Base-by-base conservation (phyloP, 2,329 filamentous ascomycete species). In the Penicillium freii region DNA sequence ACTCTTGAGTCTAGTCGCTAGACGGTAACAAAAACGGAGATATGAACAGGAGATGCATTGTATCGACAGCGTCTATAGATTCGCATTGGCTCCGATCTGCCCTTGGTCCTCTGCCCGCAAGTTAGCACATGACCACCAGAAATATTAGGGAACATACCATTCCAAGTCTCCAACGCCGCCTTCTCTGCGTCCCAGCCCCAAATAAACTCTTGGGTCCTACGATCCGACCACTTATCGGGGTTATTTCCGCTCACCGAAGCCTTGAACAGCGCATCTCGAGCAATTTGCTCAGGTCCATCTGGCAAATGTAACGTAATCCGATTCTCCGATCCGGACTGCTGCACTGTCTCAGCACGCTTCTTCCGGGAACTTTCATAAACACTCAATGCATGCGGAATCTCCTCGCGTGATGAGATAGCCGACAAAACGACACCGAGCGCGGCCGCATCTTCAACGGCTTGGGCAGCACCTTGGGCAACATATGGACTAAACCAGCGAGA, bases 141-240 rank as follows among this genome's bases (percentile, higher is more conserved):
- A 19, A 25, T 5, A n/a, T 31, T 17, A 31, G 11, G 8, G 27
- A 19, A 54, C 64, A 45, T 60, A 73, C 69, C 64, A 34, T 62
- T 64, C 71, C 71, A 74, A n/a, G 63, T 62, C 40, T 68, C 63
- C 53, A 71, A 51, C 2, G 70, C 70, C 8, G 59, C 67, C 51
- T 68, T 67, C 54, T 75, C 73, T 2, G 72, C 71, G 63, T 75
- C 73, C 69, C 71, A 73, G 1, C 67, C 71, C 73, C 73, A 75
- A 25, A 75, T 47, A 19, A 72, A 66, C 68, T 81, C 77, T 68
- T 88, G 86, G 42, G 86, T 84, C 58, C 87, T 84, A 13, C 83
- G 82, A 66, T 85, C 86, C 7, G 83, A 80, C 85, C 85, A 88
- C 72, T 86, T 86, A 71, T 88, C 86, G 2, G 85, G 85, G 39